phyloP scores from a whole-genome alignment of 768 basidiomycete species.

The Mycena metata region DNA sequence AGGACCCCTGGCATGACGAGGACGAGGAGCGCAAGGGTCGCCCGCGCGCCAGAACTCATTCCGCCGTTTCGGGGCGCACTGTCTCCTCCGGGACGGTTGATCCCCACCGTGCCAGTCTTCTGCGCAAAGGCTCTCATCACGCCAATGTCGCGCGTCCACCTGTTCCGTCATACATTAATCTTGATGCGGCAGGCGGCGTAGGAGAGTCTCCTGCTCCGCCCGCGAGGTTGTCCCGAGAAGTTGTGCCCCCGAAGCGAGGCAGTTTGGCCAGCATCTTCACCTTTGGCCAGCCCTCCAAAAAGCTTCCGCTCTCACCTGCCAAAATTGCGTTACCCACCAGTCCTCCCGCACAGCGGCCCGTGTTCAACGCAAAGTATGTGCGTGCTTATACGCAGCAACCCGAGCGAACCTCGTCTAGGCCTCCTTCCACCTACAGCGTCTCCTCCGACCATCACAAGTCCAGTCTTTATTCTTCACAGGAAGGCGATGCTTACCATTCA shows the following conservation, averaged over 20 bases:
- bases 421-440: constrained; percentile 35
- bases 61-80: constrained; percentile 58
- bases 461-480: constrained; percentile 25
- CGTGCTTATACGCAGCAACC: constrained; percentile 26
- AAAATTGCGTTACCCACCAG: constrained; percentile 35
- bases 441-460: constrained; percentile 33
- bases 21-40: constrained; percentile 42
- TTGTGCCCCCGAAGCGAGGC: constrained; percentile 52
- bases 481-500: constrained; percentile 35
- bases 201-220: constrained; percentile 73
- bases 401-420: constrained; percentile 17
- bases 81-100: constrained; percentile 55
- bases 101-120: constrained; percentile 49
- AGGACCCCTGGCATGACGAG: constrained; percentile 34
- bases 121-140: constrained; percentile 49
- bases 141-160: constrained; percentile 51
- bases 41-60: constrained; percentile 53
- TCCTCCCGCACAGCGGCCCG: constrained; percentile 15
- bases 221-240: constrained; percentile 47
- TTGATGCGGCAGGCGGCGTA: constrained; percentile 68
- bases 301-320: constrained; percentile 39
- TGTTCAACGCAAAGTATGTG: constrained; percentile 12
- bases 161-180: constrained; percentile 58
- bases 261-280: constrained; percentile 69
- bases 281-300: constrained; percentile 53